Conservation (phyloP, 495 filamentous ascomycete genomes). For the Daldinia childiae region DNA sequence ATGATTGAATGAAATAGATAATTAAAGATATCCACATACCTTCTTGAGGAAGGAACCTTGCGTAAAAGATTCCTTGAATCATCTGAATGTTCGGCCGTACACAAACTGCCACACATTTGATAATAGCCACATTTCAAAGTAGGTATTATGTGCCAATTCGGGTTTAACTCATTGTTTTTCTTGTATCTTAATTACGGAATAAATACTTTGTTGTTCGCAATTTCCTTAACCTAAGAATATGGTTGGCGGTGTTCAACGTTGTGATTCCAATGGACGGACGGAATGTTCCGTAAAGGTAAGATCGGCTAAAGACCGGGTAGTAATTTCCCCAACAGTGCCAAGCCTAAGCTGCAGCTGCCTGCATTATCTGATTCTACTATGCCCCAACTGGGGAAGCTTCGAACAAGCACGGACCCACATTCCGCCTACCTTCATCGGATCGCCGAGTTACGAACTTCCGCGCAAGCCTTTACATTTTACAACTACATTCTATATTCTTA, state of each 20-base stretch:
- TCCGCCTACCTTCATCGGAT: neutral
- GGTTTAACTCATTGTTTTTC: neutral
- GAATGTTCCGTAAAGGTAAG: neutral
- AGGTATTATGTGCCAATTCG: neutral
- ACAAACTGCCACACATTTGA: neutral
- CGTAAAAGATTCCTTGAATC: slow-evolving; percentile 97
- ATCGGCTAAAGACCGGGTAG: slow-evolving; percentile 32
- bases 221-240: neutral
- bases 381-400: slow-evolving; percentile 31
- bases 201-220: neutral
- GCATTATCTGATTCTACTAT: slow-evolving; percentile 20
- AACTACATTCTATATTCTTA: slow-evolving; percentile 17
- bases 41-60: slow-evolving; percentile 88
- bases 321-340: neutral
- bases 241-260: neutral
- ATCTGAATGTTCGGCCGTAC: slow-evolving; percentile 50
- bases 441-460: slow-evolving; percentile 3
- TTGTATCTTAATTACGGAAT: neutral
- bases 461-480: neutral
- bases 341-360: slow-evolving; percentile 7
- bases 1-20: neutral
- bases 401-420: slow-evolving; percentile 8
- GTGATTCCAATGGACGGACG: neutral
- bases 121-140: slow-evolving; percentile 6
- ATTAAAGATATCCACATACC: slow-evolving; percentile 58